A percentile compares a stretch with the other conserved stretches of the same genome.
Conservation (phyloP, 2,329 filamentous ascomycete species). For the Apiospora rasikravindrae region DNA sequence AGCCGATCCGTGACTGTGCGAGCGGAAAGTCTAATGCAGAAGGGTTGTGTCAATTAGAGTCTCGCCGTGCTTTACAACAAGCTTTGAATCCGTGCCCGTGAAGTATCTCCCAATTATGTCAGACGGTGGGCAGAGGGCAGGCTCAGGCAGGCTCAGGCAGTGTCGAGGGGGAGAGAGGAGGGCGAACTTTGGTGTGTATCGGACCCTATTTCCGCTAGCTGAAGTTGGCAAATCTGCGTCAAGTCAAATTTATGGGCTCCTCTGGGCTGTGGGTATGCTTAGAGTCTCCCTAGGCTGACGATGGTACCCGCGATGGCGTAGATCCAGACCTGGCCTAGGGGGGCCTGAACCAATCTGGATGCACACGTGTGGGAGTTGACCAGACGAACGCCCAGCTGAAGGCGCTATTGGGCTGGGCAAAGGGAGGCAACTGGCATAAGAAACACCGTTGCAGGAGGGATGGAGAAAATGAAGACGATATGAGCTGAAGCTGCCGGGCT, state of each 20-base stretch:
- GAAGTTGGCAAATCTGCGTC: conserved; percentile 18
- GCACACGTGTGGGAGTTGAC: conserved; percentile 17
- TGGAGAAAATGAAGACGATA: neutral
- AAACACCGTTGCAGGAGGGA: neutral
- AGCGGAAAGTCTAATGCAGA: conserved; percentile 18
- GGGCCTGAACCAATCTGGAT: conserved; percentile 13
- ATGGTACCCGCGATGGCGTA: conserved; percentile 19
- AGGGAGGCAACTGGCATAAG: neutral
- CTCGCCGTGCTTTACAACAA: conserved; percentile 7
- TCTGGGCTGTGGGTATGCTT: neutral
- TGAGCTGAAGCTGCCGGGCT: neutral
- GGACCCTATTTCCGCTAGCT: conserved; percentile 18
- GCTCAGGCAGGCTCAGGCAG: neutral
- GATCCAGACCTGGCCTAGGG: conserved; percentile 18
- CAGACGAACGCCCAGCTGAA: conserved; percentile 18
- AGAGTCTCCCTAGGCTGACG: conserved; percentile 15
- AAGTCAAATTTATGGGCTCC: conserved; percentile 17
- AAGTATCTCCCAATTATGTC: conserved; percentile 15
- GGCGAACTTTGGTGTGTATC: conserved; percentile 2
- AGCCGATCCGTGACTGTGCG: conserved; percentile 17
- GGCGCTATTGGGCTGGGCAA: conserved; percentile 14
- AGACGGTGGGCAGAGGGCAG: neutral
- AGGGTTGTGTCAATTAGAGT: conserved; percentile 18
- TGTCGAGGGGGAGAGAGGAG: too few species aligned
- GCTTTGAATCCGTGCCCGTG: conserved; percentile 19